phyloP scores from a whole-genome alignment of 2,329 filamentous ascomycete species.

The Zymoseptoria ardabiliae region DNA sequence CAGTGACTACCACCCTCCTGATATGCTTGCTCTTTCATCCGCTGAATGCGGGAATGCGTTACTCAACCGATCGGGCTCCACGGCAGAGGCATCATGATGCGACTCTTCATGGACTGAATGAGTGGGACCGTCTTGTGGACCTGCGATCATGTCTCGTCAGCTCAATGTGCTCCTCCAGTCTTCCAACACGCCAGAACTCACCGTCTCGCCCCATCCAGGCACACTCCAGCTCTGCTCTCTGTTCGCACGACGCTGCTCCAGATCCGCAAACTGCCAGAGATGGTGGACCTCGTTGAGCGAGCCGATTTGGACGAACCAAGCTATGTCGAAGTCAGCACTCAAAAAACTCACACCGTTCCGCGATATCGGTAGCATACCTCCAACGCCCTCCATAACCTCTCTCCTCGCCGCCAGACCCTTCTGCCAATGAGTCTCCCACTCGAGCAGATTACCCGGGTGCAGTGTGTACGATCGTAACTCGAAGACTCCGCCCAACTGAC shows the following conservation, averaged over 20 bases:
- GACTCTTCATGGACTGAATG: conserved; percentile 93
- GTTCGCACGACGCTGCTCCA: conserved; percentile 84
- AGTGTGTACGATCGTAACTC: conserved; percentile 95
- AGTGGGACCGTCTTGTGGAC: conserved; percentile 97
- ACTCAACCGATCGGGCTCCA: conserved; percentile 84
- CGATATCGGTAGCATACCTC: conserved; percentile 10
- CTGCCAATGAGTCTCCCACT: conserved; percentile 99
- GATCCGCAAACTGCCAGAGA: conserved; percentile 95
- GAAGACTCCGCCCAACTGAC: conserved; percentile 84
- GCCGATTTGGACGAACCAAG: conserved; percentile 98
- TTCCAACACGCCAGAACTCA: conserved; percentile 2
- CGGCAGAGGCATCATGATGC: conserved; percentile 86
- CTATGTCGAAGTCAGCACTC: conserved; percentile 45
- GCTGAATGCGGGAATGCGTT: neutral
- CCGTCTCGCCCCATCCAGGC: conserved; percentile 64
- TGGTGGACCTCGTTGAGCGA: conserved; percentile 97
- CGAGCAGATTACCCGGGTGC: conserved; percentile 87
- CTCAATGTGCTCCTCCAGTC: neutral
- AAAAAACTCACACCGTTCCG: neutral
- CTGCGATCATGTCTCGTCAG: neutral
- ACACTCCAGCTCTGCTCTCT: conserved; percentile 93
- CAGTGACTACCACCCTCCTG: neutral
- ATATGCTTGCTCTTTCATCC: neutral
- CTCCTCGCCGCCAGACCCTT: conserved; percentile 81
- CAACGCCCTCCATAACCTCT: conserved; percentile 86